Evolutionary conservation across 2,329 filamentous ascomycete species (phyloP).

Genomic region (Thielaviopsis ethacetica): DNA sequence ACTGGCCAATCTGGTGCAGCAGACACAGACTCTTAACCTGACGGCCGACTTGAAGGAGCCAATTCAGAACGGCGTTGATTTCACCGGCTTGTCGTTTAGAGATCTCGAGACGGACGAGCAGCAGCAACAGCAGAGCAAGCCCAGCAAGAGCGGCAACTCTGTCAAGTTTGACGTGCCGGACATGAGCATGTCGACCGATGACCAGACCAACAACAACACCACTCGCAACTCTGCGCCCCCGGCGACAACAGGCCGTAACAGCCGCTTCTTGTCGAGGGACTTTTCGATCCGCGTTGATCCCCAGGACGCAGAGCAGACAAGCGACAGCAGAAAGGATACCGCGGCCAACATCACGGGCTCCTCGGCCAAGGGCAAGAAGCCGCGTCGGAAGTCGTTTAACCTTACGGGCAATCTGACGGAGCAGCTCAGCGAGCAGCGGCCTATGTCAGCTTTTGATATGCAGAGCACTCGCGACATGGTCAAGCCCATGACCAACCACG

Average conservation of each 20-base stretch:
- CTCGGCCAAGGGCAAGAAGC: background rate
- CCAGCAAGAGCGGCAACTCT: slow-evolving; percentile 8
- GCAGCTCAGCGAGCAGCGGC: slow-evolving; percentile 14
- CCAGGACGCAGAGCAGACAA: slow-evolving; percentile 14
- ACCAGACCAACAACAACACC: slow-evolving; percentile 13
- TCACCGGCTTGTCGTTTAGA: slow-evolving; percentile 17
- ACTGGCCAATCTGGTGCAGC: slow-evolving; percentile 51
- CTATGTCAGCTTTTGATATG: background rate
- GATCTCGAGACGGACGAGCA: slow-evolving; percentile 11
- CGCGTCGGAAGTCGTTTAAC: slow-evolving; percentile 9
- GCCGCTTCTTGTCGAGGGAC: slow-evolving; percentile 15
- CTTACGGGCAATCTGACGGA: slow-evolving; percentile 8
- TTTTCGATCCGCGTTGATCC: slow-evolving; percentile 13
- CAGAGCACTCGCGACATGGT: background rate
- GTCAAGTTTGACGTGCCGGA: slow-evolving; percentile 24
- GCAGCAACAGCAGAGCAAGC: background rate
- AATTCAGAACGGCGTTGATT: slow-evolving; percentile 17
- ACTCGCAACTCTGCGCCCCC: slow-evolving; percentile 2
- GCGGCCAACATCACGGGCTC: background rate
- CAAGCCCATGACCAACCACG: background rate
- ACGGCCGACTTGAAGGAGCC: slow-evolving; percentile 46
- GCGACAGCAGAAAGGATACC: background rate
- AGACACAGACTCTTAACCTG: slow-evolving; percentile 90
- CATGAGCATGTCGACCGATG: slow-evolving; percentile 17
- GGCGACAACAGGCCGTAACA: slow-evolving; percentile 12